Base-by-base conservation (phyloP, 352 stramenopile genomes). In the Pythium coloratum region DNA sequence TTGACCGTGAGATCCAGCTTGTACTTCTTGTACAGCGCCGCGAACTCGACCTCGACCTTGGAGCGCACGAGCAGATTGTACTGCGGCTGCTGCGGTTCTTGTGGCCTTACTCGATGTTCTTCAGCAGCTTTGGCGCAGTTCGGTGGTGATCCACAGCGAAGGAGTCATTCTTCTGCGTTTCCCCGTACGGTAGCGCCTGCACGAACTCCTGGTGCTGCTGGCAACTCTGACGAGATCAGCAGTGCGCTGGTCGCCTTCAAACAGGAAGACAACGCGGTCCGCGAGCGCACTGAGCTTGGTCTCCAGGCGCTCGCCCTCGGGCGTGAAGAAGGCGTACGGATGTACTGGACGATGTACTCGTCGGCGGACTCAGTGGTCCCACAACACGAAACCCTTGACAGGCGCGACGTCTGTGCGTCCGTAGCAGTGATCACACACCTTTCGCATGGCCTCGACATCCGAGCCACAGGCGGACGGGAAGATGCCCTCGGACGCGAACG, bases 91-190 rank as follows among this genome's bases (percentile, higher is more conserved):
- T 38, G 65, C 82, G 84, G 70, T 92, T 92, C 72, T 91, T 90
- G 72, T 80, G 75, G n/a, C 82, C 81, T 44, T 90, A 67, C 14
- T 94, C 73, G 46, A 90, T 86, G 20, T 34, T 76, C 30, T 82
- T 34, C 6, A 93, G 69, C 36, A 91, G 42, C 6, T 68, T 50
- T 1, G 67, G 71, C 13, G 70, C 72, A 54, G 88, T 88, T 10
- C 65, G 69, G 57, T 90, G 72, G 36, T 53, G 64, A 6, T 90
- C 69, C 0, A 38, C 49, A 0, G 76, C 64, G 58, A 91, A 92
- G 70, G 86, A 90, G 71, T 91, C 84, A 40, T 93, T 90, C 62
- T 93, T 88, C 65, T 91, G 82, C 13, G 81, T 90, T 55, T 64
- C 49, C 61, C 89, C 80, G 63, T 93, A 93, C 1, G 81, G 85